Conservation (phyloP, 805 yeast genomes). For the Wickerhamomyces canadensis region DNA sequence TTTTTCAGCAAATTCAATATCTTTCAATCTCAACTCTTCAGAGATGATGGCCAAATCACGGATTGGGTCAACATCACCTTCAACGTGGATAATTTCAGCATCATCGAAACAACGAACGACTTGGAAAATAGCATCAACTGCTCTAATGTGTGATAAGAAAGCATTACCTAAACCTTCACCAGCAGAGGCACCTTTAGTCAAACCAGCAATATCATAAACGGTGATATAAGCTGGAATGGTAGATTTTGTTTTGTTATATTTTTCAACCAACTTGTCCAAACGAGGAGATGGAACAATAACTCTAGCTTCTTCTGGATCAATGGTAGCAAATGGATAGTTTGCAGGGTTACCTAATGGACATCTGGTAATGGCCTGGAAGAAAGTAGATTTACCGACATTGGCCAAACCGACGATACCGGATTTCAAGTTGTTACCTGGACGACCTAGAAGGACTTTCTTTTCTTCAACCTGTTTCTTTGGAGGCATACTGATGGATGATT, state of each 20-base stretch:
- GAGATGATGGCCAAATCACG: conserved; percentile 90
- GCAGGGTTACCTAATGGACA: conserved; percentile 95
- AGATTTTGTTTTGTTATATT: conserved; percentile 80
- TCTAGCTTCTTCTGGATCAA: conserved; percentile 97
- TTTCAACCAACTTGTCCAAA: conserved; percentile 66
- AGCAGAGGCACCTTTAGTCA: conserved; percentile 92
- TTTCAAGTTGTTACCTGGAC: conserved; percentile 72
- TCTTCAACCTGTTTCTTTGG: conserved; percentile 67
- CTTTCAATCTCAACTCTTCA: conserved; percentile 91
- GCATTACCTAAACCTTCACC: conserved; percentile 99
- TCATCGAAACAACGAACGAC: conserved; percentile 97
- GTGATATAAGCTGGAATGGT: conserved; percentile 91
- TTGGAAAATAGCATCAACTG: conserved; percentile 97
- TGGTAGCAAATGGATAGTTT: conserved; percentile 96
- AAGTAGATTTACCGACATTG: conserved; percentile 92
- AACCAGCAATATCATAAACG: conserved; percentile 95
- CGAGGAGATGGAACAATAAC: conserved; percentile 90
- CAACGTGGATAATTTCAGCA: conserved; percentile 95
- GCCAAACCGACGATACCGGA: conserved; percentile 95
- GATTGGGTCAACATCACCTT: conserved; percentile 92
- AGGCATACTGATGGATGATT: conserved; percentile 41
- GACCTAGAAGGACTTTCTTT: conserved; percentile 72
- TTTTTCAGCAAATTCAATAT: conserved; percentile 89
- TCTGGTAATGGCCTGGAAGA: conserved; percentile 94
- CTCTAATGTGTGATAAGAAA: conserved; percentile 92